Evolutionary conservation across 345 rosid genomes (phyloP), one percentile per base, ranked within the genome.

Genomic region (Balakata baccata): DNA sequence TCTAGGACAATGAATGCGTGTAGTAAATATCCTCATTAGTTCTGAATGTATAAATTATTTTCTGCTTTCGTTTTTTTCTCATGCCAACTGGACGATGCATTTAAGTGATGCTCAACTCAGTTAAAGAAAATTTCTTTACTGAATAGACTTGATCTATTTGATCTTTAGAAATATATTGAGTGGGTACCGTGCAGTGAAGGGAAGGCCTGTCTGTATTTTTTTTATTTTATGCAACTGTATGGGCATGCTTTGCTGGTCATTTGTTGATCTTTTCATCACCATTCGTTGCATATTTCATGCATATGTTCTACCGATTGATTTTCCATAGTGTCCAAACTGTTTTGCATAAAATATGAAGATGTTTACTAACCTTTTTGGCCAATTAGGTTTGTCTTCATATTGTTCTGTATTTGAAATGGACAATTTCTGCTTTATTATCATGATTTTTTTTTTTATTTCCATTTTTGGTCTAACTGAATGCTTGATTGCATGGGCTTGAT

Each of bases 401-500:
- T 43, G 10, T 43, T 6, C 47, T 43, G 10, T 29, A 29, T 29
- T 29, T 29, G 9, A 43, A 4, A 43, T 43, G 7, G 47, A 43
- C 47, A 0, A 43, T 43, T 5, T 8, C 47, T 39, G 50, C 34
- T 11, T 4, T 14, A 38, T 41, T 20, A 11, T 18, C 22, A 20
- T 65, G 8, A 11, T 3, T n/a, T 43, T 65, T 39, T 18, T 65
- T 18, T 45, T 37, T 12, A 14, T 59, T 3, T 14, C 23, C 34
- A 2, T 64, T 66, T 25, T 25, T 65, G 20, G 52, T 49, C 54
- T 77, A 1, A 41, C 23, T 1, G 2, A 29, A 23, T 45, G 7
- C 63, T 46, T 46, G 16, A 20, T 23, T 71, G 34, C 73, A 39
- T 79, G 51, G 69, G 29, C 71, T 52, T 74, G 64, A 23, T 81